Base-by-base conservation (phyloP, 768 basidiomycete species). In the Tubosaeta sp. region DNA sequence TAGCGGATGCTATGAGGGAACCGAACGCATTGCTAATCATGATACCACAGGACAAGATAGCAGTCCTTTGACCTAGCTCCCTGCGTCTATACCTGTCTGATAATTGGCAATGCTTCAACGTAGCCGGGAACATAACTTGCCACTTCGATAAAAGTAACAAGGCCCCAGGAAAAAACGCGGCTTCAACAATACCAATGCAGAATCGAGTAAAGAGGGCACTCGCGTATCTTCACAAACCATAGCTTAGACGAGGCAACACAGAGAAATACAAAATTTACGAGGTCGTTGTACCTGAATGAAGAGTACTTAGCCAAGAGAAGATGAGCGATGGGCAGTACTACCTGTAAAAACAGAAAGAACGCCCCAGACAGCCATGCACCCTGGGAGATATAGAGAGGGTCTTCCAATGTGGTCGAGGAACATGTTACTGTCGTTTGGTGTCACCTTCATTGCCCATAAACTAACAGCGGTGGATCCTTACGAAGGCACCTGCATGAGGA, bases 1-100 rank as follows among this genome's bases (percentile, higher is more conserved):
- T 87, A 2, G 80, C 84, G 29, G 87, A 86, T 11, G 89, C 88
- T 47, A 92, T 79, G 12, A 92, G 71, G 2, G 87, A 77, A 4
- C 90, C 89, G 63, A 91, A 90, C 0, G 88, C 90, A 72, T 91
- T 93, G 50, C 82, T 83, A 48, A 91, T 82, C 27, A 91, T 73
- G 59, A 77, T 82, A 17, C 90, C 89, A 54, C 86, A 88, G 37
- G 78, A 79, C 29, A 91, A 73, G 43, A 86, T 63, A 6, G 88
- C 84, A 12, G 79, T 86, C 48, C 87, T 75, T 46, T 82, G 71
- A 37, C 85, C 88, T 37, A 91, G 73, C 62, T 91, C 89, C 31
- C 73, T 74, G 41, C 79, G 78, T 52, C 75, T 87, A 72, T 91
- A 91, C 89, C 87, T 66, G 31, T 51, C 43, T 17, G 41, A 29